Evolutionary conservation across 2,329 filamentous ascomycete species (phyloP).

Genomic region (Fusarium sambucinum): DNA sequence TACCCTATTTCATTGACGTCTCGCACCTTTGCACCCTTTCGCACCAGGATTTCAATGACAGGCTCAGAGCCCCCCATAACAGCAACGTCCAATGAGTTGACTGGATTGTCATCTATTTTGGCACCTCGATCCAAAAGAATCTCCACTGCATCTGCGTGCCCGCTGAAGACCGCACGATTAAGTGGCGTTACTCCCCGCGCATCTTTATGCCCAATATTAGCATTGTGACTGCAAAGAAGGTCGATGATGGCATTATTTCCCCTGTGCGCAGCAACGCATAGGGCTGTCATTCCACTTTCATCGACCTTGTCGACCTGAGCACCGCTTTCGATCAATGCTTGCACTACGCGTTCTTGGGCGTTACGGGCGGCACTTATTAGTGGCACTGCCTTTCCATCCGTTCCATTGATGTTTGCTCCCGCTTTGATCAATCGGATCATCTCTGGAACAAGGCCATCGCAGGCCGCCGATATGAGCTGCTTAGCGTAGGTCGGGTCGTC

Average conservation of each 20-base stretch:
- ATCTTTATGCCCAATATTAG: background rate
- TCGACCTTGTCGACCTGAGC: background rate
- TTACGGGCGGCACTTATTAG: fast-evolving
- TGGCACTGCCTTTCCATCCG: background rate
- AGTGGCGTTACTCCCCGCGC: background rate
- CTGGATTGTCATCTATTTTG: background rate
- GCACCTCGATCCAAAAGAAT: background rate
- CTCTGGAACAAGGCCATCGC: background rate
- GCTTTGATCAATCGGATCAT: background rate
- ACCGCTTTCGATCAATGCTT: background rate
- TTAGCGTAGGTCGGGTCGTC: background rate
- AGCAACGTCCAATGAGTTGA: background rate
- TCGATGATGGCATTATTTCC: fast-evolving
- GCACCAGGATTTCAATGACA: background rate
- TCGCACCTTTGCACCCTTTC: background rate
- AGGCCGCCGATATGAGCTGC: background rate
- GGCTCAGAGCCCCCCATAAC: fast-evolving
- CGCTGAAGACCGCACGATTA: fast-evolving
- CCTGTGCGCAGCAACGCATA: fast-evolving
- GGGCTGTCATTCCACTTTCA: fast-evolving
- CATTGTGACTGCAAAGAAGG: background rate
- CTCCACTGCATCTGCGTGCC: background rate
- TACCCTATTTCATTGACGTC: fast-evolving
- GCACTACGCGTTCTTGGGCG: background rate
- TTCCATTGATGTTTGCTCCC: background rate